These are phyloP conservation scores for Biancaea sappan DNA, from an alignment of 306 rosid species.

Conservation along the genomic window DNA sequence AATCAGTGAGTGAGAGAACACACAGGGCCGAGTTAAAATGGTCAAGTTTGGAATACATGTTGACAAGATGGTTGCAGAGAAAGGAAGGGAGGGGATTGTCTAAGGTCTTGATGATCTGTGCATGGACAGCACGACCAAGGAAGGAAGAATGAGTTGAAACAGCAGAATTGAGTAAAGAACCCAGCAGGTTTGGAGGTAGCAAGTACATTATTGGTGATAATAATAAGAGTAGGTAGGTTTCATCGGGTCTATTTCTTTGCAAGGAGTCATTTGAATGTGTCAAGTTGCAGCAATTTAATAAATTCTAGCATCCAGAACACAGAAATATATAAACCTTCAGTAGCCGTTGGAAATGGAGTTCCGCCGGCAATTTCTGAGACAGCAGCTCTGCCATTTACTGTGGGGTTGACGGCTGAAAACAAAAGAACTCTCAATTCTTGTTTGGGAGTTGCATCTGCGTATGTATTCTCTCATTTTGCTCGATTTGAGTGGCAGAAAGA, in stretches of 20 bases:
- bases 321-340: not conserved
- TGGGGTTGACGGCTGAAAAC: not conserved
- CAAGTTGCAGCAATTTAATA: not conserved
- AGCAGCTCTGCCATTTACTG: not conserved
- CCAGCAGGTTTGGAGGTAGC: slow-evolving; percentile 52
- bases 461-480: no score
- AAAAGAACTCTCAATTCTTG: no score
- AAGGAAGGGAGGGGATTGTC: slow-evolving; percentile 57
- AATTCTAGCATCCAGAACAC: not conserved
- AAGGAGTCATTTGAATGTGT: not conserved
- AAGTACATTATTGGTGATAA: slow-evolving; percentile 44
- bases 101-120: slow-evolving; percentile 61
- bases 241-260: not conserved
- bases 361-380: not conserved
- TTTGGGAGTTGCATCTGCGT: no score
- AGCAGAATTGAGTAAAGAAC: slow-evolving; percentile 62
- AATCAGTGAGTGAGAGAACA: slow-evolving; percentile 58
- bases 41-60: slow-evolving; percentile 92
- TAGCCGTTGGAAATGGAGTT: not conserved
- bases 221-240: slow-evolving; percentile 27
- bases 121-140: slow-evolving; percentile 70
- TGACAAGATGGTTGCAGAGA: slow-evolving; percentile 77
- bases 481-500: no score
- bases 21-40: slow-evolving; percentile 58
- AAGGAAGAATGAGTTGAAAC: slow-evolving; percentile 48